These are phyloP conservation scores for Didymella lethalis DNA, from an alignment of 2,329 filamentous ascomycete species.

Conservation along the genomic window DNA sequence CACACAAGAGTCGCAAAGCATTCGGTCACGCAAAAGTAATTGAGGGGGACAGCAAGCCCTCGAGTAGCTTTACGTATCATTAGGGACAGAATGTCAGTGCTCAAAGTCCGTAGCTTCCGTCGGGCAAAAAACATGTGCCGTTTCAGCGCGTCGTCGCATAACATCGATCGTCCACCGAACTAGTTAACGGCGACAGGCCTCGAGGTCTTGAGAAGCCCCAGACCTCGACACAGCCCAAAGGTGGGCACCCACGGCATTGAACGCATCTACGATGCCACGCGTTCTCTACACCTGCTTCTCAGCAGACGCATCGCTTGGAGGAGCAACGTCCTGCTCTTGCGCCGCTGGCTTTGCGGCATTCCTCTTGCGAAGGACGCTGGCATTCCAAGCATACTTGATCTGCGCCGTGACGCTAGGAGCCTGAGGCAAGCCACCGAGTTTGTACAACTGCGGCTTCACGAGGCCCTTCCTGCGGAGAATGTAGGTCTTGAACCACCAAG, in stretches of 20 bases:
- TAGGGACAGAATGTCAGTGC: constrained; percentile 15
- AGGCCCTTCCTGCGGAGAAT: constrained; percentile 50
- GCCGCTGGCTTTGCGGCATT: constrained; percentile 27
- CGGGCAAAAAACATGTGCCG: constrained; percentile 20
- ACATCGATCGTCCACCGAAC: not conserved
- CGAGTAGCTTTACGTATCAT: constrained; percentile 3
- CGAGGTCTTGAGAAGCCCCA: no score
- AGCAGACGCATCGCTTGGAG: constrained; percentile 15
- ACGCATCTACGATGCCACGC: not conserved
- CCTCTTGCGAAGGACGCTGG: constrained; percentile 32
- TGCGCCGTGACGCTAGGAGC: constrained; percentile 29
- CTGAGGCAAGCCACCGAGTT: constrained; percentile 40
- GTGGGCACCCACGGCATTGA: no score
- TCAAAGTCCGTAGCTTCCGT: constrained; percentile 8
- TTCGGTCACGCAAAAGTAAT: no score
- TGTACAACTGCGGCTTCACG: constrained; percentile 51
- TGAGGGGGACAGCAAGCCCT: not conserved
- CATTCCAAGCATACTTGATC: constrained; percentile 33
- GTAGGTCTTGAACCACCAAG: constrained; percentile 58
- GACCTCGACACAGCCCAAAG: no score
- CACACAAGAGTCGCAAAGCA: not conserved
- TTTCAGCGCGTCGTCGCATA: not conserved
- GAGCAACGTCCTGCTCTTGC: constrained; percentile 19
- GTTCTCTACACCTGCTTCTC: constrained; percentile 30
- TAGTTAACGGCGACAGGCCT: not conserved